Evolutionary conservation across 108 stramenopile species (phyloP).

Genomic region (Pseudonitzschia delicatissima): DNA sequence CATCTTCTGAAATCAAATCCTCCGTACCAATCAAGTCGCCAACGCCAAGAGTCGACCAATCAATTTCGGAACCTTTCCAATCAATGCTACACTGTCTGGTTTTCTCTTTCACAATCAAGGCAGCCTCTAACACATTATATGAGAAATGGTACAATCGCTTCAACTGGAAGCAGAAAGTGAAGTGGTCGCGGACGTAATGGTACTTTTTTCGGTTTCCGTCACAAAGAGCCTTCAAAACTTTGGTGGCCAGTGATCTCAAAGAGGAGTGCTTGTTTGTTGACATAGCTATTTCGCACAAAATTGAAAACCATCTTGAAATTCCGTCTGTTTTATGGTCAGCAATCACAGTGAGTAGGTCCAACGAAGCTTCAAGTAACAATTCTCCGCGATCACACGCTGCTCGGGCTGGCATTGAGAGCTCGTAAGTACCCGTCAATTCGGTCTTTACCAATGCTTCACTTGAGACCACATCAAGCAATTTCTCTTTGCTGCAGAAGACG

Average conservation of each 20-base stretch:
- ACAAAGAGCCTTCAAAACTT: conserved; percentile 58
- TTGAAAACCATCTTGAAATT: conserved; percentile 58
- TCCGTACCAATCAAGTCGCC: conserved; percentile 63
- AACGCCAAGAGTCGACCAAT: conserved; percentile 38
- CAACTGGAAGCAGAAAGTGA: conserved; percentile 62
- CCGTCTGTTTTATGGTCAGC: conserved; percentile 37
- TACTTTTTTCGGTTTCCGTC: conserved; percentile 56
- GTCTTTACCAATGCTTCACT: background rate
- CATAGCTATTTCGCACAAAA: conserved; percentile 67
- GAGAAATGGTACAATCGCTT: conserved; percentile 45
- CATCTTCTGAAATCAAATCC: conserved; percentile 72
- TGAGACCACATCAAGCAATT: conserved; percentile 14
- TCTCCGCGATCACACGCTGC: background rate
- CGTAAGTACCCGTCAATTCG: background rate
- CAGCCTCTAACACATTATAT: conserved; percentile 33
- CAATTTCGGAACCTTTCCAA: conserved; percentile 44
- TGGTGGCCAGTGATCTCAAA: conserved; percentile 49
- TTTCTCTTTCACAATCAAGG: conserved; percentile 51
- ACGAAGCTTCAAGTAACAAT: conserved; percentile 32
- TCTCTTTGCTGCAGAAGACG: conserved; percentile 39
- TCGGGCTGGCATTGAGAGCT: background rate
- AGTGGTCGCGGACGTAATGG: conserved; percentile 70
- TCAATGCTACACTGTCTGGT: conserved; percentile 50
- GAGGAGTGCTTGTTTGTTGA: conserved; percentile 22
- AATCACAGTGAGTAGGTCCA: conserved; percentile 49